Conservation (phyloP, 306 rosid species). For the Hippophae gyantsensis region DNA sequence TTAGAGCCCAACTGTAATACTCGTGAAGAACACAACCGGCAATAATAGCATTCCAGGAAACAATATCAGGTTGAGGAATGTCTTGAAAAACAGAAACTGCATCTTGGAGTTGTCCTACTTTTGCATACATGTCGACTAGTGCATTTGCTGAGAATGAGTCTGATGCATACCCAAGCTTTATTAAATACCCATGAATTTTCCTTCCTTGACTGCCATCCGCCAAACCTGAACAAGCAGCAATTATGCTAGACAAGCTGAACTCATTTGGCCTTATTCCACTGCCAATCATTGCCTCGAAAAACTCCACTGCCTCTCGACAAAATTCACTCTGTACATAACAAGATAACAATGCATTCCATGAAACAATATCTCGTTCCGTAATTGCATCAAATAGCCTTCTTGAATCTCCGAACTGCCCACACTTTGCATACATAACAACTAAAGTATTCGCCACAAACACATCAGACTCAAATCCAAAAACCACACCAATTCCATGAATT, state of each 20-base stretch:
- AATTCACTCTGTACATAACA: conserved; percentile 55
- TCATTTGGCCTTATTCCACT: conserved; percentile 64
- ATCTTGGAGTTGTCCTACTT: conserved; percentile 41
- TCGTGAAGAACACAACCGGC: conserved; percentile 79
- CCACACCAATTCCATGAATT: conserved; percentile 47
- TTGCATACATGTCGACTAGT: conserved; percentile 81
- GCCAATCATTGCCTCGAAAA: conserved; percentile 60
- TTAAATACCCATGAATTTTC: conserved; percentile 25
- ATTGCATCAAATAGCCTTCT: conserved; percentile 50
- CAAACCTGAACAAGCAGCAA: conserved; percentile 62
- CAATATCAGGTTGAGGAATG: conserved; percentile 53
- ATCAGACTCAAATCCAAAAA: conserved; percentile 66
- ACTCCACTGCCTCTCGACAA: conserved; percentile 37
- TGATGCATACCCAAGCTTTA: conserved; percentile 53
- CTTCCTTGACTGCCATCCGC: conserved; percentile 39
- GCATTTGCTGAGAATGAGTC: conserved; percentile 73
- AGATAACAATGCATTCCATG: conserved; percentile 75
- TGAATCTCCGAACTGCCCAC: conserved; percentile 54
- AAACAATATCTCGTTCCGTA: conserved; percentile 44
- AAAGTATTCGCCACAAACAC: conserved; percentile 68
- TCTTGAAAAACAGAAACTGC: conserved; percentile 49
- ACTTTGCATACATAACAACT: conserved; percentile 79
- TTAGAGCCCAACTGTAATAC: conserved; percentile 38
- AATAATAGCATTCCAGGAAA: conserved; percentile 86
- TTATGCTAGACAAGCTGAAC: conserved; percentile 60